Evolutionary conservation across 768 basidiomycete species (phyloP), one percentile per base, ranked within the genome.

Genomic region (Boletus coccyginus): DNA sequence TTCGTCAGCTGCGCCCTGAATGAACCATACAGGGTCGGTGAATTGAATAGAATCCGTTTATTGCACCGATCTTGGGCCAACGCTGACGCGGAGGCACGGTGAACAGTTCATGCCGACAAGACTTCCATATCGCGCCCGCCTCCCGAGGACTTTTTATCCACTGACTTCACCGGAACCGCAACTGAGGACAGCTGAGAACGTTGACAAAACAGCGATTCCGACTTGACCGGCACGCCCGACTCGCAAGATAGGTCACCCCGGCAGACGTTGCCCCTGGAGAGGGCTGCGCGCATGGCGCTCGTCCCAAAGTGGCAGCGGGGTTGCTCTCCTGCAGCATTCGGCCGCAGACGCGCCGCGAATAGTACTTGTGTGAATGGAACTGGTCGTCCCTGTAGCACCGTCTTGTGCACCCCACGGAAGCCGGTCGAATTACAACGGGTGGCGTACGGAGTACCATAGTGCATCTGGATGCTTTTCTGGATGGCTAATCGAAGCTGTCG

Each of bases 401-500:
- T 61, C 46, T 52, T 52, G 62, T 61, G 48, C 47, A 41, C 10
- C 35, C 51, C 56, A 43, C 53, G 49, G 62, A 61, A 40, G 46
- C 58, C 53, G 60, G 24, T n/a, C 27, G 53, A 40, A 62, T 27
- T 24, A 35, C 35, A 39, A 51, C 47, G 38, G 50, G 58, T 56
- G 65, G 60, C 56, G 60, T 47, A 50, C 17, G 36, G 49, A 54
- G 14, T 35, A 27, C 38, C 29, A 27, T 42, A 40, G 31, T 45
- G 17, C 44, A 51, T 55, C 49, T 50, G 44, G 63, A 41, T 55
- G 46, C 36, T 52, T 41, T 53, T 50, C 40, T 66, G 59, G 55
- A 65, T 52, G 63, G 60, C 46, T 58, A 53, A 57, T 66, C 50
- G 63, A 66, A 67, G 66, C 21, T n/a, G 13, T 31, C 33, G 53